Evolutionary conservation across 257 asterid genomes (phyloP), one percentile per base, ranked within the genome.

Genomic region (Solanum peruvianum): DNA sequence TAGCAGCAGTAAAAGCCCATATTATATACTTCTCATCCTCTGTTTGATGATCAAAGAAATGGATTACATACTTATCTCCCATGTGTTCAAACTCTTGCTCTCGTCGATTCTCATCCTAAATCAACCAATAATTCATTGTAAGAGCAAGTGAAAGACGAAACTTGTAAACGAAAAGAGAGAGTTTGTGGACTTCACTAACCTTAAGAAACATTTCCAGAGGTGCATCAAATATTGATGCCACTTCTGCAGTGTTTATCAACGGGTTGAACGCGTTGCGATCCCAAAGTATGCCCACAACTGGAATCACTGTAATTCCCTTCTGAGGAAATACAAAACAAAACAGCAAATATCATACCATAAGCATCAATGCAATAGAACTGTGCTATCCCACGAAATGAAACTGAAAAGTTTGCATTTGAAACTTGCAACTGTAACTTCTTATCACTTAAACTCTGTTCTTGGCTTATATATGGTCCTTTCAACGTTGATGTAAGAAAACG

Each of bases 1-100:
- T 91, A n/a, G 91, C 98, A 87, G 99, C 98, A 75, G 99, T 94
- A n/a, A 95, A 72, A 87, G 96, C 99, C 98, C 97, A 95, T 84
- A 96, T 93, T 2, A 93, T 91, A 37, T 91, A 92, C 10, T 82
- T 89, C 52, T 88, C 88, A 33, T 91, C 86, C 70, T 86, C 91
- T n/a, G 87, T 72, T 77, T 83, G 85, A 77, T 96, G 88, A 87
- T 96, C 93, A 72, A 96, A 96, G 91, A 93, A 95, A 89, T 94
- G 99, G 72, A 93, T 92, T 73, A 93, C 82, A 84, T 93, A 94
- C 35, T 91, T 86, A 42, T 58, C n/a, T 58, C 94, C 98, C 93
- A 87, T 92, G 94, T 94, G 91, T 85, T 93, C 96, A 37, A 83
- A 76, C 87, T 93, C 94, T 85, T 90, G 91, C 41, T 91, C 91